A percentile compares a stretch with the other conserved stretches of the same genome.
Conservation (phyloP, 176 grass and related monocot species). For the Musa schizocarpa region DNA sequence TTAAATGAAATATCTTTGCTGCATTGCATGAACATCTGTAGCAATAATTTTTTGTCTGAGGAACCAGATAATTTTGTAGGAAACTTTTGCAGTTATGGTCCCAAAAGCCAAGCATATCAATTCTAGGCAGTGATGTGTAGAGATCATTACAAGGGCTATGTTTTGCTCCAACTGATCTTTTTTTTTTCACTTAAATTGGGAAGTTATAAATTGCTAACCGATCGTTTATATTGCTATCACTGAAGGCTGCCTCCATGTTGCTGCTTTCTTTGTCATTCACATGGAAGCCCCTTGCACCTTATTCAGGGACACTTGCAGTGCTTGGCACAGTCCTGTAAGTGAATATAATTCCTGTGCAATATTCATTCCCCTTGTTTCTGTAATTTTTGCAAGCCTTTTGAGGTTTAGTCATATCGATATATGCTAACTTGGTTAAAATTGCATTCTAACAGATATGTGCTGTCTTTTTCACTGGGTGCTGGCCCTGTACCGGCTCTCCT, state of each 20-base stretch:
- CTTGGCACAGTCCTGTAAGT: conserved; percentile 89
- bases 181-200: too few species aligned
- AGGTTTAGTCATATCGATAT: background rate
- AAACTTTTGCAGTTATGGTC: too few species aligned
- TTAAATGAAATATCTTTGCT: too few species aligned
- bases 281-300: conserved; percentile 84
- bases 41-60: too few species aligned
- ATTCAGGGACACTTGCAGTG: conserved; percentile 86
- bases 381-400: conserved; percentile 2
- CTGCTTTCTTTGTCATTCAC: conserved; percentile 78
- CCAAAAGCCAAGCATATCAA: too few species aligned
- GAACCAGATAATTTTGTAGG: too few species aligned
- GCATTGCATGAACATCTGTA: too few species aligned
- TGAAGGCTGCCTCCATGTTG: conserved; percentile 87
- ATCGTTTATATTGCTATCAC: background rate
- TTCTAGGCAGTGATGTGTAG: too few species aligned
- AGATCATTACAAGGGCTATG: too few species aligned
- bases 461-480: conserved; percentile 94
- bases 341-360: conserved; percentile 10
- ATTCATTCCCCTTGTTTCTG: conserved; percentile 1
- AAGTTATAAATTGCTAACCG: too few species aligned
- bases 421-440: conserved; percentile 23
- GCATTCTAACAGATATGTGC: conserved; percentile 56
- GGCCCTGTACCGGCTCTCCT: conserved; percentile 94
- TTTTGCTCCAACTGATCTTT: too few species aligned